phyloP scores from a whole-genome alignment of 2,329 filamentous ascomycete species.

The Hypocreales sp. region DNA sequence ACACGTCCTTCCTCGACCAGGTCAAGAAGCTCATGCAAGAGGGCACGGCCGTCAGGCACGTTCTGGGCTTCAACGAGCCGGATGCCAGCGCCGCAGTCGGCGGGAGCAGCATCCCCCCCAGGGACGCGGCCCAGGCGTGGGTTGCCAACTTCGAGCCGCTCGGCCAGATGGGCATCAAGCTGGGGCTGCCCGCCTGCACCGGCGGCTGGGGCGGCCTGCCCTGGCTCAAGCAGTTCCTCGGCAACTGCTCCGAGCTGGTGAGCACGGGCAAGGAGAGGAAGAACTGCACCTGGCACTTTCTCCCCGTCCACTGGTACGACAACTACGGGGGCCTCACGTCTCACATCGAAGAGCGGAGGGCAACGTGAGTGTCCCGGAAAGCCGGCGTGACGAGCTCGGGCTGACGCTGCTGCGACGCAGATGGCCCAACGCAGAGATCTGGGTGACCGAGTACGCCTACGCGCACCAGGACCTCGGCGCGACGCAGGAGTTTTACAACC shows the following conservation, averaged over 20 bases:
- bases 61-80: conserved; percentile 70
- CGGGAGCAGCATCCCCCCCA: conserved; percentile 46
- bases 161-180: conserved; percentile 43
- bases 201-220: conserved; percentile 41
- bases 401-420: conserved; percentile 13
- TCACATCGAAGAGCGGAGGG: conserved; percentile 39
- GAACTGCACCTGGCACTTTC: conserved; percentile 47
- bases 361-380: conserved; percentile 15
- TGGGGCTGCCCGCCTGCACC: conserved; percentile 58
- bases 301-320: conserved; percentile 54
- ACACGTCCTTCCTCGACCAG: conserved; percentile 43
- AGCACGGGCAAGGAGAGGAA: conserved; percentile 20
- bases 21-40: conserved; percentile 37
- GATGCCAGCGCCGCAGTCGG: conserved; percentile 40
- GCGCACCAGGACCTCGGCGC: conserved; percentile 36
- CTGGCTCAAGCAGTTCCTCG: conserved; percentile 54
- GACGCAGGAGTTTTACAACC: conserved; percentile 54
- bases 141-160: conserved; percentile 57
- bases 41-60: conserved; percentile 45
- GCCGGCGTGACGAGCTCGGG: background rate
- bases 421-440: conserved; percentile 48
- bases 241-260: conserved; percentile 44
- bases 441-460: conserved; percentile 66
- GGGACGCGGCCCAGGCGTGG: conserved; percentile 52
- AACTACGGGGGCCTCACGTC: conserved; percentile 53